phyloP scores from a whole-genome alignment of 164 flowering plant species.

The Aristolochia contorta region DNA sequence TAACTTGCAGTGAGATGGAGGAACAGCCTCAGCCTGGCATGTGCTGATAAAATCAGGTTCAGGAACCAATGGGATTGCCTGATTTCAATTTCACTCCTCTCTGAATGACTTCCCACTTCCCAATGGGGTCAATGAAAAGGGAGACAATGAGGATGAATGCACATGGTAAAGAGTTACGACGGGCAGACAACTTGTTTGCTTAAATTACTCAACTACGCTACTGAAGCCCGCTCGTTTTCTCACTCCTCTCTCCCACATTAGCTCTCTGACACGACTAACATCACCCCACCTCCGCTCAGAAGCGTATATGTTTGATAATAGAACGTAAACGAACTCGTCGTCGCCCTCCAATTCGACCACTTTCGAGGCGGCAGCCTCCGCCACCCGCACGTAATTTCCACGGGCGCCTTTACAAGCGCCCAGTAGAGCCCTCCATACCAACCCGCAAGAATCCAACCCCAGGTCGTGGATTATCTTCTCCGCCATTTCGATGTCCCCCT shows the following conservation, averaged over 20 bases:
- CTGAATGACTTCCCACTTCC: no score
- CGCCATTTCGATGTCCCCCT: conserved; percentile 40
- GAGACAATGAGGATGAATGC: background rate
- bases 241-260: conserved; percentile 42
- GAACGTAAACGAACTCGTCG: conserved; percentile 43
- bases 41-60: background rate
- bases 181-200: background rate
- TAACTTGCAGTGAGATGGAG: no score
- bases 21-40: no score
- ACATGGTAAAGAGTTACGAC: no score
- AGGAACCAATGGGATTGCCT: background rate
- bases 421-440: conserved; percentile 43
- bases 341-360: conserved; percentile 37
- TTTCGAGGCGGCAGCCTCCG: conserved; percentile 47
- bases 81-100: background rate
- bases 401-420: conserved; percentile 44
- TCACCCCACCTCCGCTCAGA: conserved; percentile 37
- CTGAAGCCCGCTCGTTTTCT: conserved; percentile 56
- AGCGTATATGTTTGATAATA: conserved; percentile 52
- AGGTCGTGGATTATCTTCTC: conserved; percentile 3
- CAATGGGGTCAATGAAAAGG: background rate
- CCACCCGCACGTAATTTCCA: conserved; percentile 31
- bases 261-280: conserved; percentile 26
- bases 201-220: conserved; percentile 26
- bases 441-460: conserved; percentile 1